Conservation (phyloP, 2,329 filamentous ascomycete species). For the Diaporthe nobilis region DNA sequence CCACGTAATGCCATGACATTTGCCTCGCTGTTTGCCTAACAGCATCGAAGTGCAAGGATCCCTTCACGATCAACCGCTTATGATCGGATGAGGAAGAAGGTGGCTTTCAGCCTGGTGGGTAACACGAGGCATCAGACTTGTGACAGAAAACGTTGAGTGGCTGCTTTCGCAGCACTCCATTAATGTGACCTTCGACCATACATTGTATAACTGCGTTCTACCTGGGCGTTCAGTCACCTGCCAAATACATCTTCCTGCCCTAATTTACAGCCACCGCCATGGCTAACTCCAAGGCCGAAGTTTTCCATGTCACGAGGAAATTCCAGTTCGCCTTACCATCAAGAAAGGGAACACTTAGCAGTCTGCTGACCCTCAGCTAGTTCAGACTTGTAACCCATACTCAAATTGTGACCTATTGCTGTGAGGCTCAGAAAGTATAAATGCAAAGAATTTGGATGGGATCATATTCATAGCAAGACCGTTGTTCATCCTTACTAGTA, state of each 20-base stretch:
- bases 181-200: neutral
- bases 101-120: neutral
- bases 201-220: neutral
- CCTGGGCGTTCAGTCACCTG: rapidly evolving
- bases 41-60: neutral
- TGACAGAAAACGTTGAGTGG: neutral
- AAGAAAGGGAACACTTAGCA: neutral
- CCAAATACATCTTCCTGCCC: neutral
- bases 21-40: neutral
- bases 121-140: neutral
- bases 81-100: neutral
- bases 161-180: neutral
- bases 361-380: neutral
- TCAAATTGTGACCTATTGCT: too few relatives aligned
- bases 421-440: neutral
- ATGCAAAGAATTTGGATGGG: too few relatives aligned
- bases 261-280: neutral
- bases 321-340: neutral
- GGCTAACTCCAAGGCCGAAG: neutral
- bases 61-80: neutral
- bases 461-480: too few relatives aligned
- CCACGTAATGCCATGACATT: neutral
- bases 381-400: neutral
- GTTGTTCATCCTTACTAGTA: too few relatives aligned
- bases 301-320: neutral